Evolutionary conservation across 208 protist genomes (phyloP), one percentile per base, ranked within the genome.

Genomic region (Leishmania major): DNA sequence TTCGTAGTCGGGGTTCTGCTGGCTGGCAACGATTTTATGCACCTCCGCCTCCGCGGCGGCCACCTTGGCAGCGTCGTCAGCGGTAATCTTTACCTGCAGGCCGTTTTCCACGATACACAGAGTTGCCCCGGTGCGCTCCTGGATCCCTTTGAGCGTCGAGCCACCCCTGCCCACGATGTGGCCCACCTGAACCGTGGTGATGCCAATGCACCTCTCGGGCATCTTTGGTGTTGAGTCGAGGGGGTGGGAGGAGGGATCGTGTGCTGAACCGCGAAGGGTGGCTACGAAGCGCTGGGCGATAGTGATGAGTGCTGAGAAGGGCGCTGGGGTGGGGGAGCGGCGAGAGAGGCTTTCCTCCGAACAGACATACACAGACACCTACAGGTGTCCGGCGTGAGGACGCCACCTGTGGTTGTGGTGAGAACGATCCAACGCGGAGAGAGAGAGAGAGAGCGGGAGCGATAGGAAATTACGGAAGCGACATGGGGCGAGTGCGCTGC

Each of bases 1-100:
- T 80, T 92, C 88, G 75, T 94, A 94, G 82, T 94, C 86, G 57
- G 89, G 89, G 55, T 93, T 88, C 78, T 88, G 84, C 74, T 90
- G 86, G n/a, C 87, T 75, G 5, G 62, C 31, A 13, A 94, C 80
- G 45, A 94, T 94, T 1, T 19, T 28, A 17, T 79, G 55, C 37
- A 94, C 85, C 49, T 91, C 80, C 1, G 75, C 79, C 64, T 77
- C 79, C 6, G 90, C 88, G 19, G 80, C 87, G 28, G 37, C 66
- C 71, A 94, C 75, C 72, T 86, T 66, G 28, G 77, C 57, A 35
- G 88, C 81, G 73, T 91, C 85, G 55, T 88, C 88, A 22, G 82
- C 90, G 43, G 82, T 88, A 84, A 94, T 94, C 76, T 82, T 84
- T 47, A 92, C 88, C 77, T 77, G 80, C 35, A 84, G 88, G 6